Evolutionary conservation across 2,329 filamentous ascomycete genomes (phyloP).

Genomic region (Alternaria metachromatica): DNA sequence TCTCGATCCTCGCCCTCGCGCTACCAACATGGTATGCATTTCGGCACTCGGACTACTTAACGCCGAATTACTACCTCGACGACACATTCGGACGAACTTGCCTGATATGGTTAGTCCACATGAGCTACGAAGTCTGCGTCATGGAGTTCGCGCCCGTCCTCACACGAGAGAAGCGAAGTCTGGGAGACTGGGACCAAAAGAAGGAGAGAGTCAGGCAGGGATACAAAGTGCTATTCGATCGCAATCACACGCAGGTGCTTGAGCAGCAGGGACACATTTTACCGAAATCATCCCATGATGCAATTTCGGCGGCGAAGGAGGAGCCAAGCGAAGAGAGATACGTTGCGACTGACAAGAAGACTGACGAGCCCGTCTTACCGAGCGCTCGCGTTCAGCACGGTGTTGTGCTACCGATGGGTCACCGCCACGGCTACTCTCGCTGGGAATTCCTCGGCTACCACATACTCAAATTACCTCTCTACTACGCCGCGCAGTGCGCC

Average conservation of each 20-base stretch:
- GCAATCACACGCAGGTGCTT: neutral
- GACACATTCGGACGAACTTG: slow-evolving; percentile 25
- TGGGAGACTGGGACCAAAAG: slow-evolving; percentile 1
- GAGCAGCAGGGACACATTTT: neutral
- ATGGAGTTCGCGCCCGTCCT: slow-evolving; percentile 8
- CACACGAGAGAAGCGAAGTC: neutral
- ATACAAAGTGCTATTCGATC: slow-evolving; percentile 19
- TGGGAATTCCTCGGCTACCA: slow-evolving; percentile 6
- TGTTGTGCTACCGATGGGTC: neutral
- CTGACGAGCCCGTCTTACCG: neutral
- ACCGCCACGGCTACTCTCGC: slow-evolving; percentile 5
- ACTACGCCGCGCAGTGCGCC: neutral
- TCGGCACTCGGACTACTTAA: slow-evolving; percentile 1
- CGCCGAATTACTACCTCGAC: slow-evolving; percentile 5
- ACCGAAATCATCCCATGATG: neutral
- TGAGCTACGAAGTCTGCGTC: slow-evolving; percentile 21
- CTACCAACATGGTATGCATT: slow-evolving; percentile 22
- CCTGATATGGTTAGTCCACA: slow-evolving; percentile 28
- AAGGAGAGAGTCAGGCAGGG: slow-evolving; percentile 7
- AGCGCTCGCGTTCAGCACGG: neutral
- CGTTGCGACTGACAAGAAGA: slow-evolving; percentile 4
- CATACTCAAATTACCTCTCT: neutral
- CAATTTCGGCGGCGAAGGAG: neutral
- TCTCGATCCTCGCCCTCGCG: slow-evolving; percentile 14
- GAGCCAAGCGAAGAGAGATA: neutral